A percentile compares a stretch with the other conserved stretches of the same genome.
Evolutionary conservation across 306 rosid genomes (phyloP).

Genomic region (Ceratonia siliqua): DNA sequence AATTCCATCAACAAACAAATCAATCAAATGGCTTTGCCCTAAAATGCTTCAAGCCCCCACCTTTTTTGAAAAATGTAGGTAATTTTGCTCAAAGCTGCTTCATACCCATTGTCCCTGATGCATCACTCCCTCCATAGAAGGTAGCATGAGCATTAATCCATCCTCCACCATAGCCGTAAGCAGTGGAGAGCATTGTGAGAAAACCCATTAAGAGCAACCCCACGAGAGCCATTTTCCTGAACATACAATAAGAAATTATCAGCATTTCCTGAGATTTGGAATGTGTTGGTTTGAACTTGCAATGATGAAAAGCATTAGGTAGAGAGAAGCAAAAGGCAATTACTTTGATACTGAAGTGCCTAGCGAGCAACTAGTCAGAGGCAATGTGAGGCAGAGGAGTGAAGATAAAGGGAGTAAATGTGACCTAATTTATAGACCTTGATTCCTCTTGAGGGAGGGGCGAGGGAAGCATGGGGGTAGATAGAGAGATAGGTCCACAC

Average conservation of each 20-base stretch:
- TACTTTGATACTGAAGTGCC: conserved; percentile 43
- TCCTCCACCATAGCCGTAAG: conserved; percentile 65
- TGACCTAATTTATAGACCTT: conserved; percentile 56
- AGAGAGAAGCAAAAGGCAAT: conserved; percentile 20
- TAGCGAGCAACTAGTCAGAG: conserved; percentile 1
- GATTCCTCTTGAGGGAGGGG: background rate
- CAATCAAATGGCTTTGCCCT: background rate
- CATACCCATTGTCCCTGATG: conserved; percentile 99
- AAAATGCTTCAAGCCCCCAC: background rate
- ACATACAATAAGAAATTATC: conserved; percentile 16
- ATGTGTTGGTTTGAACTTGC: background rate
- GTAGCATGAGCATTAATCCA: conserved; percentile 93
- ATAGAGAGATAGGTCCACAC: conserved; percentile 26
- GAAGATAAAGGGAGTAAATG: conserved; percentile 30
- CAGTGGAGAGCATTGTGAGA: conserved; percentile 59
- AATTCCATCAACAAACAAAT: background rate
- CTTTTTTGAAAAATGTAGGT: background rate
- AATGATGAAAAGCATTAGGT: background rate
- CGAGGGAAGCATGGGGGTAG: background rate
- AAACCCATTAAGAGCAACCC: conserved; percentile 47
- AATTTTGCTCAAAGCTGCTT: background rate
- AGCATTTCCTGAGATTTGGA: conserved; percentile 10
- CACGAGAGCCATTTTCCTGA: conserved; percentile 67
- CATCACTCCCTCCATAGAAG: conserved; percentile 96
- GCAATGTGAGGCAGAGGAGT: conserved; percentile 48